Evolutionary conservation across 2,329 filamentous ascomycete genomes (phyloP).

Genomic region (Colletotrichum sp.): DNA sequence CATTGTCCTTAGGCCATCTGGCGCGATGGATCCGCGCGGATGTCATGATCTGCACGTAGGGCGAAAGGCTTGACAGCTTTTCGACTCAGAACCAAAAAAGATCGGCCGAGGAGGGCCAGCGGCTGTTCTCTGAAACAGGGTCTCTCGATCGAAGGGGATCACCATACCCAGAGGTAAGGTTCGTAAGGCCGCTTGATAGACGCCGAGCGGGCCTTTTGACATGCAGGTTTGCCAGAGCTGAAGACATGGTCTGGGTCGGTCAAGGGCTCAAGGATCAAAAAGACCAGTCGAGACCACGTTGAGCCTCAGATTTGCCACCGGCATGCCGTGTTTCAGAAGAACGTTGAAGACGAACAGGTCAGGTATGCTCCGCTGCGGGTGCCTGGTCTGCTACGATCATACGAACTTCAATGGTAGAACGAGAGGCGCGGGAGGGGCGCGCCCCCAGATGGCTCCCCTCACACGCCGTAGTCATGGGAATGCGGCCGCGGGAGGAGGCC

Average conservation of each 20-base stretch:
- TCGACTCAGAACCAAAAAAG: background rate
- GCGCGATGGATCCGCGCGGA: constrained; percentile 6
- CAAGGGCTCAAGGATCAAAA: background rate
- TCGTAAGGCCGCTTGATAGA: background rate
- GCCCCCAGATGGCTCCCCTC: background rate
- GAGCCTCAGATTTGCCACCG: constrained; percentile 15
- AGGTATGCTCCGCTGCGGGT: background rate
- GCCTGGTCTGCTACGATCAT: background rate
- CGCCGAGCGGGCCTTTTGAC: background rate
- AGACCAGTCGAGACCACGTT: background rate
- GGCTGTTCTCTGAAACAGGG: background rate
- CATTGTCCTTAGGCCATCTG: background rate
- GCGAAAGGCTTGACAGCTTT: background rate
- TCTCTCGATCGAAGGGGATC: background rate
- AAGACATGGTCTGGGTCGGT: background rate
- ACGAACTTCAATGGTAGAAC: background rate
- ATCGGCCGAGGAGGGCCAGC: background rate
- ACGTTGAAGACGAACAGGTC: background rate
- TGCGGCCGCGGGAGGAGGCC: constrained; percentile 6
- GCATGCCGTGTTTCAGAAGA: background rate
- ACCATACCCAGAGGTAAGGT: background rate
- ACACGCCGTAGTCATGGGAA: background rate
- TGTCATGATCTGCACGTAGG: constrained; percentile 5
- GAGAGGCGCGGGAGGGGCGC: background rate
- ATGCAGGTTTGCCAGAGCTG: background rate